These are phyloP conservation scores for Magnaporthiopsis incrustans DNA, from an alignment of 2,329 filamentous ascomycete species.

Conservation along the genomic window DNA sequence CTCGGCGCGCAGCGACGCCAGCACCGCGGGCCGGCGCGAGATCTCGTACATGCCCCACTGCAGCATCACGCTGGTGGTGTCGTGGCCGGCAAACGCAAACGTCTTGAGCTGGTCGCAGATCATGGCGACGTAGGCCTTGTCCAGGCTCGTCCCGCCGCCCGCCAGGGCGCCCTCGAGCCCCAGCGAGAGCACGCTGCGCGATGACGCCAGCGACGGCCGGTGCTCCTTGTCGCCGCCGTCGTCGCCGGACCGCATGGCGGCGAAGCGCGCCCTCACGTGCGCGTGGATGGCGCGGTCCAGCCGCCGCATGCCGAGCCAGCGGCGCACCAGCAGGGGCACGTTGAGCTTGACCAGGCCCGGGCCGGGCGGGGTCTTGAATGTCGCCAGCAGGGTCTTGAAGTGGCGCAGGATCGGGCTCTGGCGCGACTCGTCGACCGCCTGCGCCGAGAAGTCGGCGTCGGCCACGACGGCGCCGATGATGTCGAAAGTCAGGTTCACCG, in stretches of 20 bases:
- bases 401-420: constrained; percentile 1
- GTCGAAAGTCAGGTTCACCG: constrained; percentile 29
- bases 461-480: constrained; percentile 29
- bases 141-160: constrained; percentile 12
- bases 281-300: background rate
- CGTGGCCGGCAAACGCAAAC: constrained; percentile 33
- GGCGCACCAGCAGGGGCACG: background rate
- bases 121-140: constrained; percentile 19
- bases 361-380: background rate
- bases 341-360: constrained; percentile 1
- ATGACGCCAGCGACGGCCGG: background rate
- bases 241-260: constrained; percentile 7
- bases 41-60: constrained; percentile 30
- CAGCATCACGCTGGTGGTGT: constrained; percentile 29
- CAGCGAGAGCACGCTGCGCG: constrained; percentile 25
- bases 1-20: constrained; percentile 24
- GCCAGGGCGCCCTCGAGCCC: constrained; percentile 19
- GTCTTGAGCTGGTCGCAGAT: constrained; percentile 29
- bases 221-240: constrained; percentile 5
- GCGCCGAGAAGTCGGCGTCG: constrained; percentile 25
- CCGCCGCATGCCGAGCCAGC: background rate
- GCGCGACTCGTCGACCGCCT: constrained; percentile 14
- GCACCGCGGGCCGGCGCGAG: constrained; percentile 20
- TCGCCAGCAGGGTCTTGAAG: background rate
- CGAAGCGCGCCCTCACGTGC: constrained; percentile 6